Conservation (phyloP, 352 stramenopile genomes). For the Globisporangium echinulatum region DNA sequence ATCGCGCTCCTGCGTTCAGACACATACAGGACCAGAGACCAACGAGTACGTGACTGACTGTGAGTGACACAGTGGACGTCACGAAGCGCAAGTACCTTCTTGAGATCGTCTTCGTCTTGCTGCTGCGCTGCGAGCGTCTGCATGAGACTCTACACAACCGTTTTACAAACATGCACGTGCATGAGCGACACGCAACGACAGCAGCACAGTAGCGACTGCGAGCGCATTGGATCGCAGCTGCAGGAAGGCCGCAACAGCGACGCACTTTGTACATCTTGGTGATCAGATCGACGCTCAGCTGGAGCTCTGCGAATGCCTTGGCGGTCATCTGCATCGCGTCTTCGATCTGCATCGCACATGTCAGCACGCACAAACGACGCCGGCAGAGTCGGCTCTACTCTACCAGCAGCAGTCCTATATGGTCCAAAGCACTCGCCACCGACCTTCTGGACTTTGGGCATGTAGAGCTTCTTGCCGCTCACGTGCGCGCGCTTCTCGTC, state of each 20-base stretch:
- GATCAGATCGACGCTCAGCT: slow-evolving; percentile 80
- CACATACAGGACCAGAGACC: neutral
- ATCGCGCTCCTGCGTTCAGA: slow-evolving; percentile 37
- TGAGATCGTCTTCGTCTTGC: slow-evolving; percentile 54
- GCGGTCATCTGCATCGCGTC: slow-evolving; percentile 44
- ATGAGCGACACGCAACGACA: neutral
- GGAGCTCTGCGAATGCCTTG: slow-evolving; percentile 67
- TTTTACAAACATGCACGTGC: neutral
- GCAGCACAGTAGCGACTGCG: neutral
- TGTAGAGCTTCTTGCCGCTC: slow-evolving; percentile 59
- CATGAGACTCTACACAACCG: slow-evolving; percentile 28
- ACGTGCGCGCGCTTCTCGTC: slow-evolving; percentile 57
- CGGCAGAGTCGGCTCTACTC: neutral
- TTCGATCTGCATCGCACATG: slow-evolving; percentile 38
- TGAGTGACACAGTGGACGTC: neutral
- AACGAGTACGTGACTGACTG: neutral
- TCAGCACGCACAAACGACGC: no score
- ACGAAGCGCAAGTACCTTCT: slow-evolving; percentile 17
- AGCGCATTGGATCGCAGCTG: no score
- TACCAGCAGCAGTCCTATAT: neutral
- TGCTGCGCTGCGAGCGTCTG: slow-evolving; percentile 41
- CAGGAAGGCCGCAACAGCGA: neutral
- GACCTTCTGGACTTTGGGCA: slow-evolving; percentile 68
- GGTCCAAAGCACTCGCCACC: neutral
- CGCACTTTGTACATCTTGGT: slow-evolving; percentile 84